Conservation (phyloP, 2,329 filamentous ascomycete species). For the Aspergillus ustus region DNA sequence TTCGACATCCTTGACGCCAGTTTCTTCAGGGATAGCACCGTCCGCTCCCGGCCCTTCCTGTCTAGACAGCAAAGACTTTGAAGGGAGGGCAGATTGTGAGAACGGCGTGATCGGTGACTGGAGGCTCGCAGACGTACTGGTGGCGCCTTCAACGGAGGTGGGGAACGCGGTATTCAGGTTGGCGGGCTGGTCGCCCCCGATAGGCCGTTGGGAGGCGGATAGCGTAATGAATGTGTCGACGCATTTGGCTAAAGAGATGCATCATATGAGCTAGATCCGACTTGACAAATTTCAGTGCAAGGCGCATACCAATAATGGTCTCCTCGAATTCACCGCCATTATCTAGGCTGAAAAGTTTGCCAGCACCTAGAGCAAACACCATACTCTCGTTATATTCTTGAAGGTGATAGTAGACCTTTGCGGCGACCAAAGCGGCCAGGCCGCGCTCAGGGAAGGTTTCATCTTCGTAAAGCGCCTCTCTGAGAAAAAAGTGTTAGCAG, state of each 20-base stretch:
- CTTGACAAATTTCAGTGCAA: background rate
- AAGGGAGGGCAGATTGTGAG: slow-evolving; percentile 88
- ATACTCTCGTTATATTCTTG: slow-evolving; percentile 99
- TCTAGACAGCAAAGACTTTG: slow-evolving; percentile 92
- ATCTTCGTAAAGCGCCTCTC: slow-evolving; percentile 97
- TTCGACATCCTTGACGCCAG: slow-evolving; percentile 59
- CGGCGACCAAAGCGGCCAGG: slow-evolving; percentile 89
- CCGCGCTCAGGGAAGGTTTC: slow-evolving; percentile 91
- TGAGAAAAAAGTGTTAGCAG: slow-evolving; percentile 46
- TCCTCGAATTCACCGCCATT: slow-evolving; percentile 94
- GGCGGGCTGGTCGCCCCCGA: slow-evolving; percentile 59
- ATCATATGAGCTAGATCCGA: slow-evolving; percentile 14
- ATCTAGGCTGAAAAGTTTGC: slow-evolving; percentile 92
- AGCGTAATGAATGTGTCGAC: slow-evolving; percentile 96
- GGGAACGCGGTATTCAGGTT: slow-evolving; percentile 81
- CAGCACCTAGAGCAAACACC: slow-evolving; percentile 93
- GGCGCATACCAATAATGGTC: slow-evolving; percentile 79
- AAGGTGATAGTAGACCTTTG: slow-evolving; percentile 98
- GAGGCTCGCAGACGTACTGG: slow-evolving; percentile 68
- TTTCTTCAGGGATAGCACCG: slow-evolving; percentile 59
- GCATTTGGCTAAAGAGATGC: slow-evolving; percentile 70
- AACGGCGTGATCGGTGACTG: slow-evolving; percentile 93
- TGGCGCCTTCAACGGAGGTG: slow-evolving; percentile 66
- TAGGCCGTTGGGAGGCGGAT: slow-evolving; percentile 62
- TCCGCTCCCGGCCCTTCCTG: slow-evolving; percentile 68